Base-by-base conservation (phyloP, 257 asterid genomes). In the Knoxia roxburghii region DNA sequence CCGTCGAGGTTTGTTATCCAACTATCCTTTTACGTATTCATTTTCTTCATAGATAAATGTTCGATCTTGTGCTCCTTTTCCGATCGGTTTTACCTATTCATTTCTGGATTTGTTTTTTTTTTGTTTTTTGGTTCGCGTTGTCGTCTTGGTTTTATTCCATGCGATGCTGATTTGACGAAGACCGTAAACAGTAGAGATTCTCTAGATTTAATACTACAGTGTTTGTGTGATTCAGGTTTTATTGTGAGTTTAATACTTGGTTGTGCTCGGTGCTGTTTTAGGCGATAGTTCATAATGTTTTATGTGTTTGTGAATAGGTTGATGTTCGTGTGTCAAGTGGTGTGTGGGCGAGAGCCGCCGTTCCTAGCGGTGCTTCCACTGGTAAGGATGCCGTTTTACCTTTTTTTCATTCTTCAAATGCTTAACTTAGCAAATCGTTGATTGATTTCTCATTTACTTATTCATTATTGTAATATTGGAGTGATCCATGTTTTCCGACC, bases 291-390 rank as follows among this genome's bases (percentile, higher is more conserved):
- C 35, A 41, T 45, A 62, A n/a, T 45, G 48, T 13, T 41, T 29
- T 57, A n/a, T n/a, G 50, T 54, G 39, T 23, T 2, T 59, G 26
- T 67, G 2, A 72, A 56, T 70, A 91, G 98, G 98, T 87, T 64
- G 98, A 91, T 77, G 78, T 81, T 18, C 71, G 27, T 78, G 80
- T 82, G 15, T 82, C 96, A 10, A 80, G 84, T 60, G 95, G 91
- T 53, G 2, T 62, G 33, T 78, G 54, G 17, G 89, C 91, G 5
- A 86, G 97, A 80, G 97, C 96, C 32, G 96, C 97, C 66, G 97
- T 88, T 69, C 96, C 96, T 10, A 91, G 97, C 39, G 97, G 97
- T 37, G 97, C 97, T 75, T 91, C 97, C 61, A 91, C 97, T 0
- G 97, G 97, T 91, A 78, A 78, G 78, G 74, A 77, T 14, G 45